Percentiles rank a stretch among this genome's conserved stretches.
Conservation (phyloP, 352 stramenopile species). For the Peronospora belbahrii region DNA sequence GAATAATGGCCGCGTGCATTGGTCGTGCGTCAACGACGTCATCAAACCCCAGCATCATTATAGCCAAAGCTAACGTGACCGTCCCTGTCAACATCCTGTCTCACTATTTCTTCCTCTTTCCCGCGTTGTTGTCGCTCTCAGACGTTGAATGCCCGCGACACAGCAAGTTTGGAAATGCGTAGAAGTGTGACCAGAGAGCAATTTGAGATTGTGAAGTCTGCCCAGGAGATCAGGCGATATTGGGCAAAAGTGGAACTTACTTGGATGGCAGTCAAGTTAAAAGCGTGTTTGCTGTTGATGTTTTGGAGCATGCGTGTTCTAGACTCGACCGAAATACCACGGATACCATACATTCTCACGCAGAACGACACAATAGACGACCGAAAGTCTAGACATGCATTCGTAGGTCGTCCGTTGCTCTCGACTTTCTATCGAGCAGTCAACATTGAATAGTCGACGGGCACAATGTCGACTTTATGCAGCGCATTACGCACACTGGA, state of each 20-base stretch:
- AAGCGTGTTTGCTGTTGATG: constrained; percentile 13
- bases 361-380: background rate
- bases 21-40: constrained; percentile 22
- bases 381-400: too few species aligned
- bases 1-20: constrained; percentile 40
- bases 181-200: constrained; percentile 19
- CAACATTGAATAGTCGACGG: constrained; percentile 16
- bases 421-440: background rate
- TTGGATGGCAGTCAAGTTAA: too few species aligned
- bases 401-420: too few species aligned
- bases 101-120: constrained; percentile 12
- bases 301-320: background rate
- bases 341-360: background rate
- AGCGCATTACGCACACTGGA: background rate
- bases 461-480: constrained; percentile 1
- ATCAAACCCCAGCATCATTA: constrained; percentile 10
- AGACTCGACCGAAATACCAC: background rate
- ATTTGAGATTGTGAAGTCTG: constrained; percentile 22
- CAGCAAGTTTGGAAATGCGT: constrained; percentile 24
- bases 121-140: background rate
- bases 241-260: too few species aligned
- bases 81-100: constrained; percentile 14
- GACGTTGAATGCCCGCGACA: constrained; percentile 4
- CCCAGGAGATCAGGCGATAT: too few species aligned
- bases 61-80: constrained; percentile 15